Base-by-base conservation (phyloP, 1,139 yeast genomes). In the Hyphopichia wangnamkhiaoensis region DNA sequence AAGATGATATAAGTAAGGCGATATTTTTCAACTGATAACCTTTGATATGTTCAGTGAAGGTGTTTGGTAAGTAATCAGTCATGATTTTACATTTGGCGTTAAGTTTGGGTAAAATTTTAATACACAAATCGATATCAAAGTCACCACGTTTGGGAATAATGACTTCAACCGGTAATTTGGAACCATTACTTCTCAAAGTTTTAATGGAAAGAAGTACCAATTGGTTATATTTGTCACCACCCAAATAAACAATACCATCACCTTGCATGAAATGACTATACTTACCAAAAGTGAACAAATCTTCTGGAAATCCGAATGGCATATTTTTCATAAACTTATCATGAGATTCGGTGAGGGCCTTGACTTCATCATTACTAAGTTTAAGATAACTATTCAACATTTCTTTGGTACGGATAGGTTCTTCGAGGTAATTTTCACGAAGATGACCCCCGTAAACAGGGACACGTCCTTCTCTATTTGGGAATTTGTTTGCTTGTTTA, bases 171-270 rank as follows among this genome's bases (percentile, higher is more conserved):
- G 87, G 87, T 38, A 80, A 55, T 28, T 66, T 65, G 2, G 83
- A 74, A 3, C 84, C 84, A 5, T 69, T 52, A 37, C 70, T 66
- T 52, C 88, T 66, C 39, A 80, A 58, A 29, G 78, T 67, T 52
- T 75, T 73, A 35, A 82, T 71, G n/a, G 82, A 74, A 6, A 77
- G 56, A 19, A 79, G 57, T 5, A 80, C 76, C 37, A 80, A 65
- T 57, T 82, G 79, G 46, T 80, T 69, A 54, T 72, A 80, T 43
- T 68, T 67, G 26, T 78, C 84, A 44, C 86, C 87, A 25, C 84
- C 87, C 38, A 82, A 73, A 49, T 78, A 76, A 4, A 80, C 83
- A 34, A 79, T 77, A 30, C 88, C 86, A 43, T 71, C 68, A 12
- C 81, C 83, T 38, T 61, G 49, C 69, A 65, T 61, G 44, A 61